Evolutionary conservation across 2,329 filamentous ascomycete genomes (phyloP).

Genomic region (Mycosphaerelloides madeirae): DNA sequence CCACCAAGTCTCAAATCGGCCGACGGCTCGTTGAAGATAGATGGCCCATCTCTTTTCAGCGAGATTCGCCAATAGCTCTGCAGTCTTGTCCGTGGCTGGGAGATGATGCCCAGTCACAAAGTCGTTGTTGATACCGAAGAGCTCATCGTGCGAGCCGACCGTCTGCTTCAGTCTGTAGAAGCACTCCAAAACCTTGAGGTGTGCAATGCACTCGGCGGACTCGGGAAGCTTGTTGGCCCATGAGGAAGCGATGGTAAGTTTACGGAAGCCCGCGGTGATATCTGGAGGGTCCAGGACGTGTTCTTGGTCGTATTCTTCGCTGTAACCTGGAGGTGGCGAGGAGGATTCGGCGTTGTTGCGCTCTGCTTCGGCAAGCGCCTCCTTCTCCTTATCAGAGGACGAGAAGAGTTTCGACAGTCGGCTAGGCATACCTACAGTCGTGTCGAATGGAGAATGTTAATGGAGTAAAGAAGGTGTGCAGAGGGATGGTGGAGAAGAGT

Average conservation of each 20-base stretch:
- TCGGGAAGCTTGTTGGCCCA: conserved; percentile 35
- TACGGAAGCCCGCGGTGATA: conserved; percentile 27
- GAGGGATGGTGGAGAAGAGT: not conserved
- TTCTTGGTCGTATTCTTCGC: conserved; percentile 21
- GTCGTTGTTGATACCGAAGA: conserved; percentile 56
- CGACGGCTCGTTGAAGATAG: conserved; percentile 63
- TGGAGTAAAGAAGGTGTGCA: not conserved
- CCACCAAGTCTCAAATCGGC: conserved; percentile 67
- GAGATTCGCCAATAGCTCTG: conserved; percentile 46
- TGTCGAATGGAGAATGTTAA: too few species aligned
- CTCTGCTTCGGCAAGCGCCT: conserved; percentile 24
- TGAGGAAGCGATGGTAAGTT: conserved; percentile 29
- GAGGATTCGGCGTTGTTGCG: conserved; percentile 11
- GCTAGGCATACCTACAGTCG: conserved; percentile 25
- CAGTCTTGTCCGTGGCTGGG: conserved; percentile 29
- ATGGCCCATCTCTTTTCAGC: conserved; percentile 71
- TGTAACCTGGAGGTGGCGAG: conserved; percentile 21
- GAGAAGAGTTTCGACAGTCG: conserved; percentile 28
- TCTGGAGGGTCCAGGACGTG: conserved; percentile 23
- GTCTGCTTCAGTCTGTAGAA: conserved; percentile 64
- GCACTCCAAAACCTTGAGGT: conserved; percentile 67
- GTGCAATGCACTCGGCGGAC: conserved; percentile 60
- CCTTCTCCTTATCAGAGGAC: conserved; percentile 26
- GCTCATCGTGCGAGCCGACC: conserved; percentile 60
- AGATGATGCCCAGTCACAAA: conserved; percentile 25